phyloP scores from a whole-genome alignment of 441 rosid species.

The Syzygium malaccense region DNA sequence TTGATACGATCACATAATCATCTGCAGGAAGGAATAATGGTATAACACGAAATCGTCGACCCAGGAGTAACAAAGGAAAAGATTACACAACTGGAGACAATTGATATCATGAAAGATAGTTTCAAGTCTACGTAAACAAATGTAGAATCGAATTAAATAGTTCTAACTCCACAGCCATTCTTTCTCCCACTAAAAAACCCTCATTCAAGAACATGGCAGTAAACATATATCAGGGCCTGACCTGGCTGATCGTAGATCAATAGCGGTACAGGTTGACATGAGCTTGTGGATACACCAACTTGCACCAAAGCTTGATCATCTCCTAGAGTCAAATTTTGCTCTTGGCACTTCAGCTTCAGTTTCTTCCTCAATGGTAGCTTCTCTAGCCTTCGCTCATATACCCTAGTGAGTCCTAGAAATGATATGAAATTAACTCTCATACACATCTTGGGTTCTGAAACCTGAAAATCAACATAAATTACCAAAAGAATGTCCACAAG shows the following conservation, averaged over 20 bases:
- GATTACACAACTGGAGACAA: too few relatives aligned
- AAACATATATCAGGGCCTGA: neutral
- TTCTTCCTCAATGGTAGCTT: slow-evolving; percentile 77
- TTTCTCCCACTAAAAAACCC: neutral
- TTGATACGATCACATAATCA: too few relatives aligned
- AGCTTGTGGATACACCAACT: slow-evolving; percentile 18
- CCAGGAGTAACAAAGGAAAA: too few relatives aligned
- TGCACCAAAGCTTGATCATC: slow-evolving; percentile 28
- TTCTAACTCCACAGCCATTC: neutral
- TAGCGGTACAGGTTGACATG: too few relatives aligned
- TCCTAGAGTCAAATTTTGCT: slow-evolving; percentile 42
- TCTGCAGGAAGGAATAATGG: neutral
- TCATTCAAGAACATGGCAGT: neutral
- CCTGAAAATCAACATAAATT: neutral
- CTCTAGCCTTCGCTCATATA: slow-evolving; percentile 46
- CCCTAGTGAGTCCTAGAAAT: slow-evolving; percentile 43
- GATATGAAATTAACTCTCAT: neutral
- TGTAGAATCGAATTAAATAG: neutral
- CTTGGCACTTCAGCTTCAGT: slow-evolving; percentile 84
- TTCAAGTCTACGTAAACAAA: neutral
- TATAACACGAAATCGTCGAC: too few relatives aligned
- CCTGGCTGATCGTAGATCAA: too few relatives aligned
- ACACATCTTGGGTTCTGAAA: neutral
- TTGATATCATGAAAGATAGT: neutral
- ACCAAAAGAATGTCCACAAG: neutral